These are phyloP conservation scores for Hypoxylon perforatum DNA, from an alignment of 495 filamentous ascomycete genomes.

Conservation along the genomic window DNA sequence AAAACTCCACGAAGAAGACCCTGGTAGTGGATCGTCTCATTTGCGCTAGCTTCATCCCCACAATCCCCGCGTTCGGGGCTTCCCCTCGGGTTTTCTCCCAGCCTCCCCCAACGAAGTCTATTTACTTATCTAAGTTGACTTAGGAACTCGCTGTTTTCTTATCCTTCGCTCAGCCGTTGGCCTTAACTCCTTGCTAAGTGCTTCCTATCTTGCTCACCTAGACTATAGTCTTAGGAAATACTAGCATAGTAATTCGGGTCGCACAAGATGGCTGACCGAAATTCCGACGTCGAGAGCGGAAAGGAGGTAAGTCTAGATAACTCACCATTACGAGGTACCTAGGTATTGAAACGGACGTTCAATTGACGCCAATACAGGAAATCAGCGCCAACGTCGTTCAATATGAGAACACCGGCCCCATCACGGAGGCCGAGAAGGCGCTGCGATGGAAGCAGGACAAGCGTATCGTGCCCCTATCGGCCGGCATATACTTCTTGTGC, in stretches of 20 bases:
- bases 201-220: not conserved
- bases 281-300: constrained; percentile 31
- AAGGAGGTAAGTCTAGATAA: constrained; percentile 25
- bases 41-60: constrained; percentile 35
- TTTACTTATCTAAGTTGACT: constrained; percentile 10
- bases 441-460: constrained; percentile 71
- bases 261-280: constrained; percentile 24
- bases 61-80: constrained; percentile 32
- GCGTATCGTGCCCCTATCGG: constrained; percentile 62
- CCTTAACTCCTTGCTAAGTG: not conserved
- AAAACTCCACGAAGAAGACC: constrained; percentile 34
- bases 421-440: constrained; percentile 47
- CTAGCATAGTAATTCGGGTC: not conserved
- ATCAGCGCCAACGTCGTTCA: constrained; percentile 17
- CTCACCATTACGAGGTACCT: not conserved
- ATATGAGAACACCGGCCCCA: constrained; percentile 25
- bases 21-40: constrained; percentile 32
- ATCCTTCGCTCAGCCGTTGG: not conserved
- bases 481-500: constrained; percentile 65
- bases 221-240: not conserved
- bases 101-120: constrained; percentile 11
- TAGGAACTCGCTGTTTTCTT: not conserved
- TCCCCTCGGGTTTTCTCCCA: constrained; percentile 15
- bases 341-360: not conserved
- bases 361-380: constrained; percentile 12